Percentiles rank a stretch among this genome's conserved stretches.
These are phyloP conservation scores for Linnemannia zychae DNA, from an alignment of 192 early-diverging fungal genomes.

Conservation along the genomic window DNA sequence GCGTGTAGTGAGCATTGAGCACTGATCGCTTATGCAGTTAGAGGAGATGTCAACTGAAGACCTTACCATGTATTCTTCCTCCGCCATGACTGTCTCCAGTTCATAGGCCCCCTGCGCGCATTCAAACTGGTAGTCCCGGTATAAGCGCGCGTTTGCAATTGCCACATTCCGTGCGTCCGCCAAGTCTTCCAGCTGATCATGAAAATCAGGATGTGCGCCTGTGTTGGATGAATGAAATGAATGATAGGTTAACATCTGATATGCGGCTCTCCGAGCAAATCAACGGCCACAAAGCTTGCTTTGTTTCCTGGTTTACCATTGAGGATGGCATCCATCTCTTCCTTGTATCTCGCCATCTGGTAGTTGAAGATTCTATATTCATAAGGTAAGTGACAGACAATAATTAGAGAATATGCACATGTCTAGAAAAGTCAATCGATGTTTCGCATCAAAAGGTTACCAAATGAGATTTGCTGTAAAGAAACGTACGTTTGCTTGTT, in stretches of 20 bases:
- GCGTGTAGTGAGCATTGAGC: not conserved
- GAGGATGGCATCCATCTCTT: slow-evolving; percentile 59
- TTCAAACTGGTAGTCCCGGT: slow-evolving; percentile 78
- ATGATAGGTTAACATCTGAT: not conserved
- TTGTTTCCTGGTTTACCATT: slow-evolving; percentile 21
- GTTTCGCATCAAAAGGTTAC: too few species aligned
- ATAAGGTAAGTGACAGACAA: not conserved
- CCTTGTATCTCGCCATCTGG: slow-evolving; percentile 49
- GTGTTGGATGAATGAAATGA: slow-evolving; percentile 22
- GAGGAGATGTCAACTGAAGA: not conserved
- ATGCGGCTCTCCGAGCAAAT: too few species aligned
- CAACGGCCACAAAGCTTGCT: too few species aligned
- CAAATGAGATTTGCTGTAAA: not conserved
- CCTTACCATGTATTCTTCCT: slow-evolving; percentile 76
- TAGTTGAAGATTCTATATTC: slow-evolving; percentile 54
- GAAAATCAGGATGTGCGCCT: slow-evolving; percentile 79
- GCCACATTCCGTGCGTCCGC: slow-evolving; percentile 69
- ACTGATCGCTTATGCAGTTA: not conserved
- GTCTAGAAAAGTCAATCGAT: too few species aligned
- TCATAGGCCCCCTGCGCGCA: slow-evolving; percentile 75
- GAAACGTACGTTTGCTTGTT: slow-evolving; percentile 70
- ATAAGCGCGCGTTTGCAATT: slow-evolving; percentile 68
- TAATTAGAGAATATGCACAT: not conserved
- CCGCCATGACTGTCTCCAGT: slow-evolving; percentile 70
- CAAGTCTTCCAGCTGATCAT: slow-evolving; percentile 72